Conservation (phyloP, 495 filamentous ascomycete species). For the Podospora australis region DNA sequence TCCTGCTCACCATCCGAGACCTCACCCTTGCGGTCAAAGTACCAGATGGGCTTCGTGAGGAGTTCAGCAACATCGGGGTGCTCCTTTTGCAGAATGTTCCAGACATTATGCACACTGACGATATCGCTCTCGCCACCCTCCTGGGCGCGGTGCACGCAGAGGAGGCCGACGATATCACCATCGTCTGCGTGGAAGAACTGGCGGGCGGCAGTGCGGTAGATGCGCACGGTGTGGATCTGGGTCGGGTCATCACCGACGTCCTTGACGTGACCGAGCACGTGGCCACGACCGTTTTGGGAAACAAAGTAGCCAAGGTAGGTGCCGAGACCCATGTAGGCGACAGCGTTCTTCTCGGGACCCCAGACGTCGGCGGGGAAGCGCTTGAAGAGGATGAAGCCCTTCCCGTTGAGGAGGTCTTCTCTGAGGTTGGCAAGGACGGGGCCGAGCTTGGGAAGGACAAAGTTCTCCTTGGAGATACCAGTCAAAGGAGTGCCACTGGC, state of each 20-base stretch:
- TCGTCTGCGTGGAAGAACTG: conserved; percentile 78
- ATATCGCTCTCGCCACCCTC: conserved; percentile 84
- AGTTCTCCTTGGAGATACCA: conserved; percentile 66
- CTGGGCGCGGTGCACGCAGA: conserved; percentile 71
- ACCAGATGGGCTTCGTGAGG: conserved; percentile 76
- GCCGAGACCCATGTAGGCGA: conserved; percentile 87
- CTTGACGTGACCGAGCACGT: conserved; percentile 87
- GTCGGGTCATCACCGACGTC: conserved; percentile 77
- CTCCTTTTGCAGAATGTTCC: conserved; percentile 67
- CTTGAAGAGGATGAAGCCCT: conserved; percentile 87
- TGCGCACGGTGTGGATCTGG: conserved; percentile 75
- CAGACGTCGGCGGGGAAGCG: conserved; percentile 69
- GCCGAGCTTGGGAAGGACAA: conserved; percentile 59
- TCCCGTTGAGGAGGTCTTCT: conserved; percentile 70
- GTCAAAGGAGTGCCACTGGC: conserved; percentile 55
- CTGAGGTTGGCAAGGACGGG: conserved; percentile 51
- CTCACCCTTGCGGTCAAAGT: conserved; percentile 92
- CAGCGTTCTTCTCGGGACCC: conserved; percentile 73
- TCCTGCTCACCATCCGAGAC: conserved; percentile 64
- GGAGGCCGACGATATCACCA: conserved; percentile 74
- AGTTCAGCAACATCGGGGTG: conserved; percentile 72
- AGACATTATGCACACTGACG: conserved; percentile 72
- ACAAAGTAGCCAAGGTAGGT: conserved; percentile 80
- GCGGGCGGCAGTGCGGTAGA: conserved; percentile 82
- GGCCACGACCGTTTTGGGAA: conserved; percentile 79